Base-by-base conservation (phyloP, 345 rosid genomes). In the Rhodamnia argentea region DNA sequence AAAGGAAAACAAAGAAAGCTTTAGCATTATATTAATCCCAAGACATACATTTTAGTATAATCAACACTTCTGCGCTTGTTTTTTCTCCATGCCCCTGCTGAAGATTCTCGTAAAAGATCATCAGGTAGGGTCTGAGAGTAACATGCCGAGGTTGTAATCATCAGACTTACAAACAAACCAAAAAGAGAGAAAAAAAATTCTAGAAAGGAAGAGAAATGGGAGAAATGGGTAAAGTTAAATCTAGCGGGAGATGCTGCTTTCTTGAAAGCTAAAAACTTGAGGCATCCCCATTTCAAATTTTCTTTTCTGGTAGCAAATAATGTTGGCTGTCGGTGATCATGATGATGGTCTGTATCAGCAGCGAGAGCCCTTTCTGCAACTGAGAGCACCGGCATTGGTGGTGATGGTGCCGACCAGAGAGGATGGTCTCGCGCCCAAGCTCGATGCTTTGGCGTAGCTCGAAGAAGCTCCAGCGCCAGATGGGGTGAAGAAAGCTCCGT, bases 401-500 rank as follows among this genome's bases (percentile, higher is more conserved):
- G 98, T 95, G 42, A 95, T 89, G 0, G 94, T 58, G 84, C 94
- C 93, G 16, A 95, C 96, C 82, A 86, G 90, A 40, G 97, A 92
- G 16, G 98, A 95, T 18, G 98, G 95, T 86, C 93, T 91, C 10
- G 98, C 98, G 2, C 96, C 92, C 86, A 95, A 87, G 87, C 97
- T 94, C 29, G 98, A 95, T 47, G 97, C 97, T 88, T 70, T 93
- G 13, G 97, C 93, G 56, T 95, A 95, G 91, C 96, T 93, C 8
- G 97, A 94, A 0, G 97, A 92, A 52, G 94, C 93, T 20, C 92
- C 91, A 20, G 95, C 95, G 0, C 98, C 97, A 8, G 97, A 93
- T 10, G 89, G 82, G 0, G 91, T 93, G 87, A 95, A 95, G 87
- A 93, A 95, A 5, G 98, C 98, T 1, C 98, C 98, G 44, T 95